These are phyloP conservation scores for Phalaenopsis aphrodite DNA, from an alignment of 106 monocot genomes.

Conservation along the genomic window DNA sequence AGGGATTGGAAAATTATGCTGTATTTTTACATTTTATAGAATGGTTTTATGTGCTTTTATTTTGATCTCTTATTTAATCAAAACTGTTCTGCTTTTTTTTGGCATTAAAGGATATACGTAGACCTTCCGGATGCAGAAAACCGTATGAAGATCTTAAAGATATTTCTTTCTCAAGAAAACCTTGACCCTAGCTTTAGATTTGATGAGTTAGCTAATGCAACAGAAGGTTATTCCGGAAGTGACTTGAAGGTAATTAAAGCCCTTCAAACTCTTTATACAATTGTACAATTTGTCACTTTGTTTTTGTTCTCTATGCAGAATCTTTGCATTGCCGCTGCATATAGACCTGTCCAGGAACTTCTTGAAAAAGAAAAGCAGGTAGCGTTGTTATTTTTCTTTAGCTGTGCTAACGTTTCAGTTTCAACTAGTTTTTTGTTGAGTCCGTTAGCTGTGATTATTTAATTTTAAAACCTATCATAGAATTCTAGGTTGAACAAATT, in stretches of 20 bases:
- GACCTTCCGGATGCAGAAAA: constrained; percentile 75
- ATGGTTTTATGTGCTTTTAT: neutral
- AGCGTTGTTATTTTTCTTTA: neutral
- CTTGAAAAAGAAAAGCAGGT: constrained; percentile 85
- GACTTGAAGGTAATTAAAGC: constrained; percentile 68
- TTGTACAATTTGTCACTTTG: constrained; percentile 5
- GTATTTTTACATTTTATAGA: neutral
- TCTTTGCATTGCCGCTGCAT: constrained; percentile 91
- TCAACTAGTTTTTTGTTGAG: neutral
- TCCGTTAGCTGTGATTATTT: no score
- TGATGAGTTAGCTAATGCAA: constrained; percentile 81
- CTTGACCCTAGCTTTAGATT: constrained; percentile 55
- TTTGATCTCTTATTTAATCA: neutral
- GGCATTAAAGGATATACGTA: constrained; percentile 68
- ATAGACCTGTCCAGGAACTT: constrained; percentile 96
- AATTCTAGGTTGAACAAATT: neutral
- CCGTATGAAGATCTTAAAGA: constrained; percentile 7
- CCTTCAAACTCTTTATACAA: neutral
- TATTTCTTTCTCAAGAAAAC: constrained; percentile 10
- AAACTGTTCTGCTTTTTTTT: neutral
- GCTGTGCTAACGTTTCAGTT: neutral
- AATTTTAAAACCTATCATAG: no score
- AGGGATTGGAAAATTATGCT: neutral
- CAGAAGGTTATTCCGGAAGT: constrained; percentile 99
- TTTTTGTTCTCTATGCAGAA: constrained; percentile 48